Evolutionary conservation across 2,329 filamentous ascomycete species (phyloP), one percentile per base, ranked within the genome.

Genomic region (Colletotrichum kahawae): DNA sequence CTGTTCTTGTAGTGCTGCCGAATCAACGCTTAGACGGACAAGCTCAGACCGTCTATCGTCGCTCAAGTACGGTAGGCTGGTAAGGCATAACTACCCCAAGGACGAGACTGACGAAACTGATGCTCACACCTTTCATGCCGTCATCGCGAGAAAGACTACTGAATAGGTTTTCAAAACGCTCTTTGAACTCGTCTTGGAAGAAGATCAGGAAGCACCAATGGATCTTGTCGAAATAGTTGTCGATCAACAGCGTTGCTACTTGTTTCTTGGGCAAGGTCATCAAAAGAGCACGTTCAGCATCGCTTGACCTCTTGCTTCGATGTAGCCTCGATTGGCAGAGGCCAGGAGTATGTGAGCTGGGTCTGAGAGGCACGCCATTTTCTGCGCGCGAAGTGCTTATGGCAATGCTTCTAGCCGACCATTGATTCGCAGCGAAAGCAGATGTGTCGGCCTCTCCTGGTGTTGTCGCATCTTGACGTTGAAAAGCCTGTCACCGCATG

Each of bases 151-250:
- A 51, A 51, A 51, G 2, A 24, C 21, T 71, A 54, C 21, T 13
- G 16, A 78, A 80, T 0, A 79, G 54, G 7, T 62, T 43, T 16
- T 60, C 33, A 9, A 78, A 76, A 2, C 62, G 68, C 12, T 56
- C 12, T 54, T 77, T 76, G 51, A 85, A 85, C 4, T 82, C 78
- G 18, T 79, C 76, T 70, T 85, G 82, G 36, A 84, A 81, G 54
- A 85, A 84, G 7, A 85, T 77, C 5, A 84, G 75, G 71, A 82
- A 83, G 70, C 84, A 85, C 84, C 84, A 85, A 51, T 85, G 84
- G 0, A 82, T 79, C n/a, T 80, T 79, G 65, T 84, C 81, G 75
- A 85, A 85, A 63, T 84, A 85, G 29, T 34, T 84, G 51, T 84
- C 80, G 7, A 84, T 78, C 10, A 84, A 76, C 2, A 66, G 29